Percentiles rank a stretch among this genome's conserved stretches.
Evolutionary conservation across 2,329 filamentous ascomycete genomes (phyloP).

Genomic region (Fusarium torulosum): DNA sequence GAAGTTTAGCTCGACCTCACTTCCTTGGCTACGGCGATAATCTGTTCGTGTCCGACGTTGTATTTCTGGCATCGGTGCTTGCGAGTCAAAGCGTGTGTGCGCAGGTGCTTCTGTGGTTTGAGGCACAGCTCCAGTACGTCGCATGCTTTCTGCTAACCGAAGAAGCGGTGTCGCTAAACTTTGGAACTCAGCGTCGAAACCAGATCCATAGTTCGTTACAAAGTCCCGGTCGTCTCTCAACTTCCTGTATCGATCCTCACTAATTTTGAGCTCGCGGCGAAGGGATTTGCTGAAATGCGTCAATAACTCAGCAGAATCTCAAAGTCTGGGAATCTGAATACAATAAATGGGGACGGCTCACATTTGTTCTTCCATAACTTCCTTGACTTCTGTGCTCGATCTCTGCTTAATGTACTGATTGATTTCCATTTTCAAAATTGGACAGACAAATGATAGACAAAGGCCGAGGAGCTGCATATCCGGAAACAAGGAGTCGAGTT

Average conservation of each 20-base stretch:
- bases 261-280: neutral
- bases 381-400: neutral
- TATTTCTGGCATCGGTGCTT: fast-evolving
- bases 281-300: neutral
- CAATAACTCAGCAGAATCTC: neutral
- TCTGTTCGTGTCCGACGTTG: neutral
- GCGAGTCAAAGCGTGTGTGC: neutral
- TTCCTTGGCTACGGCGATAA: neutral
- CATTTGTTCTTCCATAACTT: neutral
- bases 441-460: neutral
- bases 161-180: neutral
- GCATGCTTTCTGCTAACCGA: neutral
- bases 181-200: neutral
- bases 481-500: neutral
- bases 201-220: neutral
- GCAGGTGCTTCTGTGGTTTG: neutral
- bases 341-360: neutral
- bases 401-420: neutral
- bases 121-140: neutral
- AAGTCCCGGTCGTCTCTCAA: neutral
- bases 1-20: neutral
- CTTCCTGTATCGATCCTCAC: neutral
- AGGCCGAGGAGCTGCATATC: neutral
- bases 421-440: neutral
- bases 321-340: neutral